Base-by-base conservation (phyloP, 805 yeast genomes). In the Monosporozyma aerobia region DNA sequence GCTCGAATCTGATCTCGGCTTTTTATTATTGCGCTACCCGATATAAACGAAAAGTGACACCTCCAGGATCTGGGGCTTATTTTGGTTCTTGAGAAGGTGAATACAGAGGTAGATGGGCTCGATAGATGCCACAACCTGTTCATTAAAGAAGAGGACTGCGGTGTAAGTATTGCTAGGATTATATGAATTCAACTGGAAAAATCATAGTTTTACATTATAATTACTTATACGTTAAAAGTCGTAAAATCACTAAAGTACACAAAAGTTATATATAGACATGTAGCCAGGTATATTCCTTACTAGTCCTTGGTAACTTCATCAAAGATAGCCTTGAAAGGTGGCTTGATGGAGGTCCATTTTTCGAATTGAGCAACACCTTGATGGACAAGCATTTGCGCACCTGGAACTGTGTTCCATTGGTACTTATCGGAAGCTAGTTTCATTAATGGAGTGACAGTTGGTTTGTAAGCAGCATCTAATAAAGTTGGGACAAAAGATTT, bases 391-490 rank as follows among this genome's bases (percentile, higher is more conserved):
- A 95, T 87, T 63, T 90, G 88, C 37, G 85, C 81, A 11, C 99
- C 99, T 8, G 90, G 86, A 58, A 92, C 77, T n/a, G 83, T 84
- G n/a, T 74, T 75, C 96, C 96, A 89, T 7, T 78, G 77, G 56
- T 69, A 77, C 59, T 78, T 73, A 32, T 77, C 79, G 30, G 65
- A 65, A 7, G 97, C 96, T 25, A 86, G 64, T 60, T 74, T 73
- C 97, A 94, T 90, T 43, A 92, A 73, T 22, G 95, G 94, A 0
- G 99, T 92, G 16, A 83, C 76, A 29, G 80, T 72, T 16, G 98
- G 98, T 68, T 89, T 90, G 74, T 94, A 94, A 23, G 97, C 95
- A 48, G 98, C 97, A 59, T 94, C 99, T 50, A 94, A 72, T 29
- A 92, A 73, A 11, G 79, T 74, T 14, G 85, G 83, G 2, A 66